phyloP scores from a whole-genome alignment of 352 stramenopile genomes.

The Pythium insidiosum region DNA sequence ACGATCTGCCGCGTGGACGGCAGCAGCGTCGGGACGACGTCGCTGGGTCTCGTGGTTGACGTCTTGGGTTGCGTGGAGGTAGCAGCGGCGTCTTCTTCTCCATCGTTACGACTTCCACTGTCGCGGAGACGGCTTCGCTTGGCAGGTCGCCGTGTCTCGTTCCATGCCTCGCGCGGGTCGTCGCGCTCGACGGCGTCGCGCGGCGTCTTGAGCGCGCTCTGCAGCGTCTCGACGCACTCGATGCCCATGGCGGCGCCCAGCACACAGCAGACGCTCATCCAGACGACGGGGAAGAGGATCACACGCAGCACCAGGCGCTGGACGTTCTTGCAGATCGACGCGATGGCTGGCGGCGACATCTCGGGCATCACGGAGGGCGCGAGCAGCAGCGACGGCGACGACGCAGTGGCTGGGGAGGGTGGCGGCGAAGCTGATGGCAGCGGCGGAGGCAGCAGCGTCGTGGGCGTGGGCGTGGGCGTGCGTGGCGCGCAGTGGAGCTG shows the following conservation, averaged over 20 bases:
- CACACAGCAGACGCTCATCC: conserved; percentile 46
- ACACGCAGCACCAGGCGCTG: conserved; percentile 33
- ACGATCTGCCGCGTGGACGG: not conserved
- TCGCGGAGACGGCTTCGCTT: not conserved
- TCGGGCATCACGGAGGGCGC: not conserved
- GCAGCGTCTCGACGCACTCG: conserved; percentile 49
- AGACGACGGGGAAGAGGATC: conserved; percentile 57
- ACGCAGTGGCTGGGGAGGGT: too few species aligned
- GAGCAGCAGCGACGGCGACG: not conserved
- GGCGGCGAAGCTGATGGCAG: not conserved
- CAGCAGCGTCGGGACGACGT: not conserved
- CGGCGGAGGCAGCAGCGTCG: not conserved
- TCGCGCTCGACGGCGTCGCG: not conserved
- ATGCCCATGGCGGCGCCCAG: conserved; percentile 43
- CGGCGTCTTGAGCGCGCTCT: not conserved
- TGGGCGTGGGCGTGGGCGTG: not conserved
- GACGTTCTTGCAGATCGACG: conserved; percentile 17
- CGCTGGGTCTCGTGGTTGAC: too few species aligned
- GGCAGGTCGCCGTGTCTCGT: too few species aligned
- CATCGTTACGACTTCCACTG: too few species aligned
- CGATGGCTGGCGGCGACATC: too few species aligned
- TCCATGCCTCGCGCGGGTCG: not conserved
- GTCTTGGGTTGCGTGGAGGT: not conserved
- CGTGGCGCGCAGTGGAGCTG: too few species aligned
- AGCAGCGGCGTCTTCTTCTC: too few species aligned